Base-by-base conservation (phyloP, 805 yeast species). In the Suhomyces prunicola region DNA sequence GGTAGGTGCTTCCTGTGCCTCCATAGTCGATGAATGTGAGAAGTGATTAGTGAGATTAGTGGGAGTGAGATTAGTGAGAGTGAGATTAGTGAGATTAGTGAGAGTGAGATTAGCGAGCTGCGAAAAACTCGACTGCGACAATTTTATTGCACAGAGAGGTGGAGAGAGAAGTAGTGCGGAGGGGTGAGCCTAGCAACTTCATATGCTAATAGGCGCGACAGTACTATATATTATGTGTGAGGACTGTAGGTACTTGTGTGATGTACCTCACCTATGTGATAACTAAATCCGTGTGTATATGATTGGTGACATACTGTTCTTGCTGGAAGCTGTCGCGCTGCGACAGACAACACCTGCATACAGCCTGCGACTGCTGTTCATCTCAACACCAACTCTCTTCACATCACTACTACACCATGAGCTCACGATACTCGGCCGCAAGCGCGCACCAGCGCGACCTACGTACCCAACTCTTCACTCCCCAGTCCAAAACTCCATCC, bases 391-490 rank as follows among this genome's bases (percentile, higher is more conserved):
- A 33, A 33, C 36, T n/a, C 8, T 6, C 17, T n/a, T n/a, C 17
- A 33, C 36, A 6, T 13, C 42, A 39, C 23, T 24, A 19, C 24
- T 39, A 35, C 27, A 46, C 15, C 42, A 55, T 57, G 60, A 54
- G 56, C 42, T 55, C 58, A 22, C 39, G 60, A 24, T 54, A 55
- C 48, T 53, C 56, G 6, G 58, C 60, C 19, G 53, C 49, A 6
- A 58, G 57, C 36, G 74, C 77, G 22, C 76, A 74, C 56, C 78
- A 74, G 55, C 63, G 78, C 54, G 80, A 76, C 52, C 59, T 68
- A 42, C 60, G 80, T 39, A 75, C 79, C 3, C 78, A 74, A 55
- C 65, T 76, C 36, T 76, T 76, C 50, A 50, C 66, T 19, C 61
- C 69, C 31, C 53, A 56, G 24, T 53, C 59, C 5, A 58, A 59